Conservation (phyloP, 2,329 filamentous ascomycete genomes). For the Talaromyces marneffei region DNA sequence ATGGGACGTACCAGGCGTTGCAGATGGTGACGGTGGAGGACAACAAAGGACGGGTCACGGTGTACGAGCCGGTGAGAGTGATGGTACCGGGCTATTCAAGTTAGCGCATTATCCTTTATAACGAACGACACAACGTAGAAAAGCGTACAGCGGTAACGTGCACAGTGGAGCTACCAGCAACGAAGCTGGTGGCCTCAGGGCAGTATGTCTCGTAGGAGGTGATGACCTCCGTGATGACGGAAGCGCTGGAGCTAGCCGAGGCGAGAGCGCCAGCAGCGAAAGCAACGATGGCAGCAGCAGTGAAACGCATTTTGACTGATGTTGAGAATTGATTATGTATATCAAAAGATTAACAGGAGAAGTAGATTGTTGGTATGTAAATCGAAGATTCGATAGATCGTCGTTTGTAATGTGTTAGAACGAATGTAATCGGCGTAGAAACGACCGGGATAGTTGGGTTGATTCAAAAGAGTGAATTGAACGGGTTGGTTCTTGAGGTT, state of each 20-base stretch:
- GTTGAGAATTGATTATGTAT: background rate
- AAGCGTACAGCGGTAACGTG: conserved; percentile 57
- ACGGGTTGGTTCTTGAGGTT: conserved; percentile 3
- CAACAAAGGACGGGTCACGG: conserved; percentile 48
- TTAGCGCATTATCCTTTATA: background rate
- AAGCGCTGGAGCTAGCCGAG: conserved; percentile 4
- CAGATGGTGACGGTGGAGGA: conserved; percentile 49
- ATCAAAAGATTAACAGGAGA: conserved; percentile 4
- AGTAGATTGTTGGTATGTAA: background rate
- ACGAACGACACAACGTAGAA: too few relatives aligned
- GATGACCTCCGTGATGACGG: conserved; percentile 48
- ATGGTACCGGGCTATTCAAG: conserved; percentile 54
- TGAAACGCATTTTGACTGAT: conserved; percentile 43
- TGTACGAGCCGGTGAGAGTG: conserved; percentile 70
- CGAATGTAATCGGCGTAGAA: conserved; percentile 16
- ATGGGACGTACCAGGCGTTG: conserved; percentile 34
- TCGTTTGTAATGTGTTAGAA: background rate
- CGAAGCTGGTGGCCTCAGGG: conserved; percentile 60
- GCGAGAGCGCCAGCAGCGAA: conserved; percentile 36
- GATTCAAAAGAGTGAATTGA: conserved; percentile 7
- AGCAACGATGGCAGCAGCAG: conserved; percentile 36
- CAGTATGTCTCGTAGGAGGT: conserved; percentile 66
- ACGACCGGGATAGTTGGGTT: conserved; percentile 11
- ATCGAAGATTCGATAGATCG: background rate
- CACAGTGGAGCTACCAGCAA: conserved; percentile 61